These are phyloP conservation scores for Teratosphaeria zuluensis DNA, from an alignment of 2,329 filamentous ascomycete species.

Conservation along the genomic window DNA sequence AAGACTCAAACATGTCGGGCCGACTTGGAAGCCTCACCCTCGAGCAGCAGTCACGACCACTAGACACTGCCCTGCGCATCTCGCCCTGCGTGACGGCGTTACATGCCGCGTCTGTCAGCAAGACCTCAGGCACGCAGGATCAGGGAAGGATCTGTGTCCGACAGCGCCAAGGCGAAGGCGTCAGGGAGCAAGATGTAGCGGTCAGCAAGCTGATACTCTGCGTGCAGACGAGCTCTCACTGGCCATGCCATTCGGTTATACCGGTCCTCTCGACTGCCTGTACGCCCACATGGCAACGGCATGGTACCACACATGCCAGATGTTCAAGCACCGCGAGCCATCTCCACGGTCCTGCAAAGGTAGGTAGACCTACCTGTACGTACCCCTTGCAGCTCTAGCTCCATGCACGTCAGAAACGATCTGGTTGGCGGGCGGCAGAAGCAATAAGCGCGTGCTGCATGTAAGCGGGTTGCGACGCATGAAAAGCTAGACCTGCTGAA, in stretches of 20 bases:
- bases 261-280: not conserved
- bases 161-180: not conserved
- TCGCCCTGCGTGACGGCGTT: too few relatives aligned
- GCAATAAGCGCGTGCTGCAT: conserved; percentile 18
- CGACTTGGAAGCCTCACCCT: not conserved
- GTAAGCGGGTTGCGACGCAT: not conserved
- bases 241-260: not conserved
- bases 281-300: not conserved
- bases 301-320: not conserved
- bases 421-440: conserved; percentile 1
- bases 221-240: not conserved
- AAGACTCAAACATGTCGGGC: not conserved
- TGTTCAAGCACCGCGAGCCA: not conserved
- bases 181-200: not conserved
- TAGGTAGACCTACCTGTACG: not conserved
- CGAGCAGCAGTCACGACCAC: not conserved
- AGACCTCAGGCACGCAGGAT: not conserved
- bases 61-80: too few relatives aligned
- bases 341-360: not conserved
- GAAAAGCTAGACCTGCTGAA: not conserved
- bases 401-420: not conserved
- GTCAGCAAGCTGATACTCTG: not conserved
- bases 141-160: not conserved
- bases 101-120: not conserved
- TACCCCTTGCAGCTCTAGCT: conserved; percentile 3